Percentiles rank a stretch among this genome's conserved stretches.
Conservation (phyloP, 1,284 basidiomycete species). For the Rhodotorula sp. region DNA sequence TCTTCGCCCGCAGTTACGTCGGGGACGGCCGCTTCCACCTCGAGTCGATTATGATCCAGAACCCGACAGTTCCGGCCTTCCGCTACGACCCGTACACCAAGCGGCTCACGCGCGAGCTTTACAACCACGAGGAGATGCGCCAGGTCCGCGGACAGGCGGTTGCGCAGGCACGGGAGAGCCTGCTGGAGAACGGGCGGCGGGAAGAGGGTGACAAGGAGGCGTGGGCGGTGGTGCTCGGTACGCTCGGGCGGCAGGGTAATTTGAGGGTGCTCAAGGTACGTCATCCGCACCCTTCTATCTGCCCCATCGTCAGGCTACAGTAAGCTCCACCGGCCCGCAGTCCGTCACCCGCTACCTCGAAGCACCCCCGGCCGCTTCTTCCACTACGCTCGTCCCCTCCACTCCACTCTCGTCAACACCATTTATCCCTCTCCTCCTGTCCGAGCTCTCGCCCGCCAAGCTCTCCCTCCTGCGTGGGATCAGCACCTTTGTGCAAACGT, state of each 20-base stretch:
- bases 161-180: slow-evolving; percentile 66
- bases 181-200: slow-evolving; percentile 49
- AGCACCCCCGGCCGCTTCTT: slow-evolving; percentile 53
- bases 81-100: slow-evolving; percentile 99
- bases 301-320: background rate
- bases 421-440: slow-evolving; percentile 85
- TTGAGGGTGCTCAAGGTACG: slow-evolving; percentile 77
- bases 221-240: slow-evolving; percentile 97
- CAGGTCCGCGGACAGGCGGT: slow-evolving; percentile 74
- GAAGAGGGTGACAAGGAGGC: slow-evolving; percentile 43
- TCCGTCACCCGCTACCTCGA: slow-evolving; percentile 72
- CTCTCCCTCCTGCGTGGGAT: slow-evolving; percentile 76
- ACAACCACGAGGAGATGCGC: slow-evolving; percentile 88
- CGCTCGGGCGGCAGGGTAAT: slow-evolving; percentile 91
- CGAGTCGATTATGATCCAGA: slow-evolving; percentile 98
- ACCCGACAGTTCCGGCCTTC: slow-evolving; percentile 93
- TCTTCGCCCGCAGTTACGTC: slow-evolving; percentile 70
- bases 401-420: slow-evolving; percentile 53
- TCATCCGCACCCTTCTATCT: background rate
- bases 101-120: slow-evolving; percentile 89
- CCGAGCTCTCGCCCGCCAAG: slow-evolving; percentile 93
- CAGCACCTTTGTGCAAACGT: slow-evolving; percentile 89
- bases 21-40: slow-evolving; percentile 98
- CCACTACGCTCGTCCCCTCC: slow-evolving; percentile 21
- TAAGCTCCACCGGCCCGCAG: slow-evolving; percentile 51